These are phyloP conservation scores for Silene noctiflora DNA, from an alignment of 179 eudicot species.

Conservation along the genomic window DNA sequence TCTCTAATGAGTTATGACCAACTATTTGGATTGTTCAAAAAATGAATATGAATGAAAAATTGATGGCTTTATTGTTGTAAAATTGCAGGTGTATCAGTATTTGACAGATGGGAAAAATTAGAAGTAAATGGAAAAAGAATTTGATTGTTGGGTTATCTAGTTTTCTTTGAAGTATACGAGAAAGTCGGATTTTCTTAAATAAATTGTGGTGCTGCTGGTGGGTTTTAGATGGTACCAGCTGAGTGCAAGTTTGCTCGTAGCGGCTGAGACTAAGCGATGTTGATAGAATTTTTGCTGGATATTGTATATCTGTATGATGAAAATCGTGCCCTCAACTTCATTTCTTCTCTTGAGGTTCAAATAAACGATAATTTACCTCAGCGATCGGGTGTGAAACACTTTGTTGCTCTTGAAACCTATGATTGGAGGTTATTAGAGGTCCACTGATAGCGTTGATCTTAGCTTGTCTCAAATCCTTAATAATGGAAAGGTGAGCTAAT, in stretches of 20 bases:
- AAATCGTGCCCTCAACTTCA: slow-evolving; percentile 40
- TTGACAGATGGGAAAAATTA: slow-evolving; percentile 34
- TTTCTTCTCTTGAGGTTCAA: slow-evolving; percentile 44
- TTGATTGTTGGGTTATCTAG: slow-evolving; percentile 19
- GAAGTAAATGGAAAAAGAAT: slow-evolving; percentile 35
- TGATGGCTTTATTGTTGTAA: slow-evolving; percentile 15
- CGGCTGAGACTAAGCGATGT: slow-evolving; percentile 86
- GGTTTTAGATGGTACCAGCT: slow-evolving; percentile 63
- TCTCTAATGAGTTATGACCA: not conserved
- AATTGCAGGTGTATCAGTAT: slow-evolving; percentile 31
- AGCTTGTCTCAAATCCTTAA: slow-evolving; percentile 19
- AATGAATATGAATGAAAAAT: not conserved
- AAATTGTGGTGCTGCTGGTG: slow-evolving; percentile 31
- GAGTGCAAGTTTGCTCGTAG: slow-evolving; percentile 61
- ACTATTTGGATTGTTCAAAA: slow-evolving; percentile 9
- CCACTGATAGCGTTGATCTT: slow-evolving; percentile 40
- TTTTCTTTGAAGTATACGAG: slow-evolving; percentile 18
- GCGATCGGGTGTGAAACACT: slow-evolving; percentile 45
- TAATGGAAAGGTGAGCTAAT: slow-evolving; percentile 67
- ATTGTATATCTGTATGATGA: slow-evolving; percentile 52
- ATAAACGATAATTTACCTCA: slow-evolving; percentile 30
- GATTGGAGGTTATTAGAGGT: slow-evolving; percentile 60
- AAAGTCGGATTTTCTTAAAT: not conserved
- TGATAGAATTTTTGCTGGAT: slow-evolving; percentile 47
- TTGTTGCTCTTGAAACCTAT: slow-evolving; percentile 50